A percentile compares a stretch with the other conserved stretches of the same genome.
phyloP scores from a whole-genome alignment of 1,139 yeast species.

The Arxiozyma bovina region DNA sequence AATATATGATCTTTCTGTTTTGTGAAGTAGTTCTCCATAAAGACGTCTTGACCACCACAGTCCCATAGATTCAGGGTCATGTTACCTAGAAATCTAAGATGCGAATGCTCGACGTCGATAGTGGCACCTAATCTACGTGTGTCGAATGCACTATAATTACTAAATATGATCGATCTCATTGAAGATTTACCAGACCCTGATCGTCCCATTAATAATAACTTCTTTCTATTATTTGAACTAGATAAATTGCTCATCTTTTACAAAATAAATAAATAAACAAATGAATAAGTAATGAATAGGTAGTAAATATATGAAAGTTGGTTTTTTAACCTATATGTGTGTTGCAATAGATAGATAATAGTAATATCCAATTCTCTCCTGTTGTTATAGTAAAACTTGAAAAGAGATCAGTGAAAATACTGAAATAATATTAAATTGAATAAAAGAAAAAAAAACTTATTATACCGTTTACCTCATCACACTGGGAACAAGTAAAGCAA shows the following conservation, averaged over 20 bases:
- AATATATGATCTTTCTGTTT: conserved; percentile 85
- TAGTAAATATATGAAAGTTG: too few species aligned
- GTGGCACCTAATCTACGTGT: conserved; percentile 95
- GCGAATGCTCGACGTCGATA: conserved; percentile 95
- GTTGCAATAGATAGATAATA: neutral
- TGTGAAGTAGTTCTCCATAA: conserved; percentile 88
- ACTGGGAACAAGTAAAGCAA: too few species aligned
- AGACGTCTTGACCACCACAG: conserved; percentile 96
- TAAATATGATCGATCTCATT: conserved; percentile 91
- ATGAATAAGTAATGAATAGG: too few species aligned
- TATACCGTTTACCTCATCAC: neutral
- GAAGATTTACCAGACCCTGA: conserved; percentile 97
- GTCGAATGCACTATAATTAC: conserved; percentile 93
- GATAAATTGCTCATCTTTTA: conserved; percentile 9
- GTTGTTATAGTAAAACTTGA: neutral
- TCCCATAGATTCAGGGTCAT: conserved; percentile 97
- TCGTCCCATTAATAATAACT: conserved; percentile 55
- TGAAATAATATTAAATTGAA: too few species aligned
- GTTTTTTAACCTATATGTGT: neutral
- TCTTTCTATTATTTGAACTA: conserved; percentile 26
- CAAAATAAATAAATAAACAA: too few species aligned
- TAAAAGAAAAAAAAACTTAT: too few species aligned
- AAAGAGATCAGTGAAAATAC: neutral
- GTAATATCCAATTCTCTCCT: neutral
- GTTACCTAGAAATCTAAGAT: conserved; percentile 81